Conservation (phyloP, 495 filamentous ascomycete species). For the Tricharina praecox region DNA sequence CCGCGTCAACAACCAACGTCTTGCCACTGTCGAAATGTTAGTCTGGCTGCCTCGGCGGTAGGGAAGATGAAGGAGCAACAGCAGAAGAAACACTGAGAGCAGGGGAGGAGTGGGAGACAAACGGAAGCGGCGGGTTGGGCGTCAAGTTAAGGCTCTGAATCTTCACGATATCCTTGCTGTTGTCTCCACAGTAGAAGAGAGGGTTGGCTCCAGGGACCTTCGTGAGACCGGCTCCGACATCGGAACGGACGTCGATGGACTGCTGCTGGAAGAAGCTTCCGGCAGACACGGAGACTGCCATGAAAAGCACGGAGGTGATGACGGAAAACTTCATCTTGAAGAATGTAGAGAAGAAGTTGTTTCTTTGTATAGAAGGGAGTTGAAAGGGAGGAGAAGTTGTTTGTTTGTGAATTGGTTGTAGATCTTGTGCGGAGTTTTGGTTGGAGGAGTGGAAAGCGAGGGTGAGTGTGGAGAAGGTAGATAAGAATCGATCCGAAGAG, state of each 20-base stretch:
- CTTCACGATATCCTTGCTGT: slow-evolving; percentile 43
- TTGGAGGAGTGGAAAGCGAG: no score
- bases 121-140: slow-evolving; percentile 82
- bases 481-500: no score
- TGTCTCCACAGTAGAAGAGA: slow-evolving; percentile 51
- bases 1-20: slow-evolving; percentile 60
- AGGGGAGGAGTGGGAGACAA: slow-evolving; percentile 27
- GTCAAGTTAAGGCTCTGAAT: slow-evolving; percentile 63
- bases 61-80: no score
- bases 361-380: no score
- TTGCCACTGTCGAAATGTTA: slow-evolving; percentile 48
- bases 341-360: no score
- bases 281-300: slow-evolving; percentile 20
- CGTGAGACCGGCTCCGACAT: slow-evolving; percentile 10
- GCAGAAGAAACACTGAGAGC: not conserved
- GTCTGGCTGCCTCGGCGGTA: no score
- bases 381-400: no score
- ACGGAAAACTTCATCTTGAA: no score
- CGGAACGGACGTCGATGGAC: no score
- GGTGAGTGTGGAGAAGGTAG: no score
- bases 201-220: slow-evolving; percentile 59
- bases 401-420: no score
- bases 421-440: no score
- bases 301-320: slow-evolving; percentile 27
- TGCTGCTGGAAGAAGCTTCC: slow-evolving; percentile 23